These are phyloP conservation scores for Amniculicola lignicola DNA, from an alignment of 495 filamentous ascomycete species.

Conservation along the genomic window DNA sequence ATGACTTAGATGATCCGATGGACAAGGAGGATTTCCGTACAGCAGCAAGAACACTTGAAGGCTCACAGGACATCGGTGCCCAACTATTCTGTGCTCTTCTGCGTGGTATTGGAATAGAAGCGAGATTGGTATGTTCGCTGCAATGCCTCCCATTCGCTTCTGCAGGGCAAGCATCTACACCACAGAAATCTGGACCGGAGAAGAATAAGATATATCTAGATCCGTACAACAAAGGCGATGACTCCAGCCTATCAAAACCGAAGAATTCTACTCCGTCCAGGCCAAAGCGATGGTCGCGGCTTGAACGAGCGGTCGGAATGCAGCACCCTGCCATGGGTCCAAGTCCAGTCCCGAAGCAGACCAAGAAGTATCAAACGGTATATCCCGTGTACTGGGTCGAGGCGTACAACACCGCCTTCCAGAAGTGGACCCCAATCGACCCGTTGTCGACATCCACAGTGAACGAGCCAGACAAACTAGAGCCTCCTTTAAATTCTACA, in stretches of 20 bases:
- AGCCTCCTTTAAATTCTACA: constrained; percentile 72
- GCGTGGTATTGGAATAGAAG: constrained; percentile 69
- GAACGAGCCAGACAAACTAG: constrained; percentile 69
- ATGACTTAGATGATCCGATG: constrained; percentile 50
- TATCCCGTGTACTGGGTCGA: constrained; percentile 94
- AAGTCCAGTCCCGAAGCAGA: constrained; percentile 31
- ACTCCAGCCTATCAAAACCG: constrained; percentile 41
- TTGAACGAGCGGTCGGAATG: constrained; percentile 21
- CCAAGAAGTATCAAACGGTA: constrained; percentile 55
- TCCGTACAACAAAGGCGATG: constrained; percentile 21
- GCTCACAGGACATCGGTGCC: constrained; percentile 84
- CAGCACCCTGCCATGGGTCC: not conserved
- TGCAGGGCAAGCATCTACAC: constrained; percentile 44
- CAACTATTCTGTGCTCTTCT: constrained; percentile 88
- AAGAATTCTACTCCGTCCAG: constrained; percentile 27
- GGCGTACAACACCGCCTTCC: constrained; percentile 73
- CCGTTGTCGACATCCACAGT: constrained; percentile 75
- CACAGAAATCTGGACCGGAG: constrained; percentile 47
- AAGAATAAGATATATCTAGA: constrained; percentile 45
- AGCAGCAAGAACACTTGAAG: constrained; percentile 62
- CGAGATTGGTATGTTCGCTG: constrained; percentile 89
- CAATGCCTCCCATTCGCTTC: constrained; percentile 74
- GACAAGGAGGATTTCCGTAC: constrained; percentile 67
- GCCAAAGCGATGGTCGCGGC: constrained; percentile 18
- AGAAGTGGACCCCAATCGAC: constrained; percentile 90